phyloP scores from a whole-genome alignment of 306 rosid genomes.

The Prunus padus region DNA sequence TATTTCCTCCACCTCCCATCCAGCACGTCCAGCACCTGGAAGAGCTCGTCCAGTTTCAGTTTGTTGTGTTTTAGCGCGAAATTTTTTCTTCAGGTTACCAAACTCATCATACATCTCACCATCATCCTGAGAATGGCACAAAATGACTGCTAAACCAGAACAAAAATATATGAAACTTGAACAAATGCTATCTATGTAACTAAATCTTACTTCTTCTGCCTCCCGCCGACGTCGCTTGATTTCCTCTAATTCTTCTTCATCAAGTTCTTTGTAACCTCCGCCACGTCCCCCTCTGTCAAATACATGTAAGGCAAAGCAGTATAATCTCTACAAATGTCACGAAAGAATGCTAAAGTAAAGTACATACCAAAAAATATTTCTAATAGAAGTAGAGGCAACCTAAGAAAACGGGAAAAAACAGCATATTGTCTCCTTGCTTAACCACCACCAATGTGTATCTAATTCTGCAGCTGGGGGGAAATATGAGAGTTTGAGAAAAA shows the following conservation, averaged over 20 bases:
- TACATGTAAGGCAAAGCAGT: slow-evolving; percentile 15
- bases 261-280: slow-evolving; percentile 99
- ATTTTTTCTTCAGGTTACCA: slow-evolving; percentile 97
- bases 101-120: slow-evolving; percentile 98
- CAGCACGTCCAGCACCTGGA: slow-evolving; percentile 99
- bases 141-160: slow-evolving; percentile 21
- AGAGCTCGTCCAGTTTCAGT: slow-evolving; percentile 69
- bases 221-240: slow-evolving; percentile 90
- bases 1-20: slow-evolving; percentile 98
- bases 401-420: not conserved
- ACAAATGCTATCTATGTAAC: slow-evolving; percentile 14
- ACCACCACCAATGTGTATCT: not conserved
- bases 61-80: slow-evolving; percentile 88
- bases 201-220: slow-evolving; percentile 82
- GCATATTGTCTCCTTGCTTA: not conserved
- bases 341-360: not conserved
- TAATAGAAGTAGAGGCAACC: not conserved
- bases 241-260: slow-evolving; percentile 96
- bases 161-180: not conserved
- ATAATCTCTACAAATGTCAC: slow-evolving; percentile 7
- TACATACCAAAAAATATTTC: not conserved
- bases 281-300: slow-evolving; percentile 92
- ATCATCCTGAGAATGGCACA: slow-evolving; percentile 63
- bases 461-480: not conserved
- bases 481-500: not conserved